A percentile compares a stretch with the other conserved stretches of the same genome.
Conservation (phyloP, 2,329 filamentous ascomycete genomes). For the Fusarium tanahbumbuense region DNA sequence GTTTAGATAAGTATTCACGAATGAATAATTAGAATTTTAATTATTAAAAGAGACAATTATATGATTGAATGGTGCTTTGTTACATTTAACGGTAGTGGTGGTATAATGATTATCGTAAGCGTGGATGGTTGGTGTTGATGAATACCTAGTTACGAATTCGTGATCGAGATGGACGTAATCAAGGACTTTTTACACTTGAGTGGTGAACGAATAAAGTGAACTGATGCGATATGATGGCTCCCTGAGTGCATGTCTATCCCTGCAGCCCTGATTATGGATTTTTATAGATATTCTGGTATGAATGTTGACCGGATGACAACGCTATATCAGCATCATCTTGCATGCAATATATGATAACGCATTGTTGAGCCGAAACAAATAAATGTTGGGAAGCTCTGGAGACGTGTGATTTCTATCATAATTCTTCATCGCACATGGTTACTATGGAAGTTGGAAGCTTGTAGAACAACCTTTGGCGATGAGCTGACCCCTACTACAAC, state of each 20-base stretch:
- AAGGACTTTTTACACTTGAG: background rate
- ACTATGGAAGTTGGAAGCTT: background rate
- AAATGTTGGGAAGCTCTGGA: background rate
- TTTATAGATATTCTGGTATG: background rate
- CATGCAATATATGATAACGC: background rate
- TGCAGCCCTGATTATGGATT: background rate
- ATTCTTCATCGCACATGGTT: background rate
- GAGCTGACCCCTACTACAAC: background rate
- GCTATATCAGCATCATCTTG: conserved; percentile 1
- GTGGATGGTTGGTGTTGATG: background rate
- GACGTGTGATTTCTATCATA: background rate
- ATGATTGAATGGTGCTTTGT: background rate
- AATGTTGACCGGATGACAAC: conserved; percentile 1
- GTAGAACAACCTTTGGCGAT: background rate
- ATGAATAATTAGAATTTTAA: conserved; percentile 4
- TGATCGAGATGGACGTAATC: background rate
- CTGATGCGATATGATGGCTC: background rate
- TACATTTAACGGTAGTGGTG: background rate
- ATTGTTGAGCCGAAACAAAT: no score
- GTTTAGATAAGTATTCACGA: conserved; percentile 1
- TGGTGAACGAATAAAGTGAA: background rate
- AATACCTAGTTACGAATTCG: background rate
- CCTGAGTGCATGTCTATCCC: background rate
- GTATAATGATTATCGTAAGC: background rate
- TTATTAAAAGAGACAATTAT: background rate